Base-by-base conservation (phyloP, 441 rosid genomes). In the Corymbia citriodora region DNA sequence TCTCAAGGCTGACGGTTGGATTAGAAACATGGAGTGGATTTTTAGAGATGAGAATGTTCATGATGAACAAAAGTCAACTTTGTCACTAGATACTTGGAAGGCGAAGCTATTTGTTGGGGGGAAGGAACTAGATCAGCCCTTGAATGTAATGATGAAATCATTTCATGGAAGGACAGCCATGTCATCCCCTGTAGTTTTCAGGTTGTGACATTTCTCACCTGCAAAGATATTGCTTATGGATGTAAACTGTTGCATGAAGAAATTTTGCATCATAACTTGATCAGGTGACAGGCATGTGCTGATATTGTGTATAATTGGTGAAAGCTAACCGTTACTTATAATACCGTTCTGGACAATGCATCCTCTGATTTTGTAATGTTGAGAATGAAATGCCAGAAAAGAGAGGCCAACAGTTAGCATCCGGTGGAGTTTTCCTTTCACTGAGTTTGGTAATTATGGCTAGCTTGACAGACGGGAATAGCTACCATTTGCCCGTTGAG, bases 401-500 rank as follows among this genome's bases (percentile, higher is more conserved):
- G 85, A 40, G 52, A 40, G 85, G 85, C n/a, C 52, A 40, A 74
- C 40, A 74, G 52, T 74, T 74, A 40, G 85, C 85, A 74, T 40
- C 5, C 7, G 52, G 27, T 74, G 17, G 4, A 25, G 52, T 21
- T 74, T 74, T 74, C 17, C n/a, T 74, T 40, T 40, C 17, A 11
- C 85, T 11, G 52, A 40, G 85, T 40, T 74, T 10, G 45, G 17
- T 12, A 74, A 74, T 10, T n/a, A 59, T 59, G 85, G 85, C 85
- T 74, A 40, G 52, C 93, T 90, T 96, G 92, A 97, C 97, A 1
- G 95, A 92, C 31, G 92, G 89, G 93, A 97, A 96, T 53, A 91
- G 98, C 93, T 97, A 95, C 61, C 98, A 96, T 11, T 92, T 97
- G 93, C 92, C 89, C 0, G 94, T 96, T 50, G 96, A 93, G 86